A percentile compares a stretch with the other conserved stretches of the same genome.
Evolutionary conservation across 768 basidiomycete species (phyloP).

Genomic region (Pluteus cervinus): DNA sequence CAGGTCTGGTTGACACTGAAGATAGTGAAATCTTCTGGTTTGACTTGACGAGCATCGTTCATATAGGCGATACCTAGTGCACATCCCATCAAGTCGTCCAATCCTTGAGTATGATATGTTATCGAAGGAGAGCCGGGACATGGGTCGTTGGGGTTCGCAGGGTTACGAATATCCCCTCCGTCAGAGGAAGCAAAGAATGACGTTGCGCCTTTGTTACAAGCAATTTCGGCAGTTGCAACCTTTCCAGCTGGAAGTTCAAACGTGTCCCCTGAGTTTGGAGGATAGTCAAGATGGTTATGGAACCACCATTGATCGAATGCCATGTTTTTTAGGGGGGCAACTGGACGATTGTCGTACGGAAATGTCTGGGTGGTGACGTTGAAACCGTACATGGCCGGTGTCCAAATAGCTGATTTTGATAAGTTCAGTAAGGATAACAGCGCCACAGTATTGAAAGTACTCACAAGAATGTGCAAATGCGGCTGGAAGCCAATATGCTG

Average conservation of each 20-base stretch:
- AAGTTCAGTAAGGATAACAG: too few species aligned
- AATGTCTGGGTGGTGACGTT: conserved; percentile 54
- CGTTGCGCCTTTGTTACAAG: conserved; percentile 56
- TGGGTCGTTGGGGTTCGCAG: conserved; percentile 40
- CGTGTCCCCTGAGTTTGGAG: conserved; percentile 50
- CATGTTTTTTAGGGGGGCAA: conserved; percentile 33
- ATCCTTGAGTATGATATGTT: conserved; percentile 51
- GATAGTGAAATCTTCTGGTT: conserved; percentile 65
- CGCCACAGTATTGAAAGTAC: too few species aligned
- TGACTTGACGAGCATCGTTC: conserved; percentile 44
- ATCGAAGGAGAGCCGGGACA: conserved; percentile 41
- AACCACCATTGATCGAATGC: conserved; percentile 62
- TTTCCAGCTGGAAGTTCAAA: conserved; percentile 58
- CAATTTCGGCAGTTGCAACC: conserved; percentile 46
- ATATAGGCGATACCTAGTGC: conserved; percentile 76
- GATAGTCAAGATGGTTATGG: conserved; percentile 51
- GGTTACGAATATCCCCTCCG: conserved; percentile 46
- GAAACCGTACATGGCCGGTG: conserved; percentile 62
- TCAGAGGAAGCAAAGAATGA: conserved; percentile 46
- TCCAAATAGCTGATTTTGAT: conserved; percentile 48
- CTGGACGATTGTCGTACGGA: conserved; percentile 61
- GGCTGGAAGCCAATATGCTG: too few species aligned
- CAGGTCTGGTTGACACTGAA: conserved; percentile 75
- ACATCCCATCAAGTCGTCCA: conserved; percentile 54
- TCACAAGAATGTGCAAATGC: too few species aligned